These are phyloP conservation scores for Solanum stenotomum DNA, from an alignment of 257 asterid genomes.

Conservation along the genomic window DNA sequence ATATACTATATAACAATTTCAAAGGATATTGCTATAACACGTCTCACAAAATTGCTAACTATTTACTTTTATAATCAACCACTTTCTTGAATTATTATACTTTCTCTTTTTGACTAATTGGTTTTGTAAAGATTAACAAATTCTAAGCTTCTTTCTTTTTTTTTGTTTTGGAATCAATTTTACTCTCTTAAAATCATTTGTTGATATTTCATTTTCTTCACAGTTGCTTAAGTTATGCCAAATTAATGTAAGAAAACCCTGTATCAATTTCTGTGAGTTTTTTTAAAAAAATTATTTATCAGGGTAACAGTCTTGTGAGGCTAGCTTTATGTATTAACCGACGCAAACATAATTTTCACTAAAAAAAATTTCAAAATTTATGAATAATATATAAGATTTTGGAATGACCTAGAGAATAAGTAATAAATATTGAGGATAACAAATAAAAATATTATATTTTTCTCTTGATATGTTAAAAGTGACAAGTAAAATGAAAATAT, in stretches of 20 bases:
- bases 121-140: neutral
- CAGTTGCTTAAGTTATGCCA: neutral
- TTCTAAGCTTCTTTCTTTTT: no score
- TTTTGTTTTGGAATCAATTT: no score
- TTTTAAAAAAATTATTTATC: accelerated
- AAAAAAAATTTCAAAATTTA: no score
- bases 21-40: neutral
- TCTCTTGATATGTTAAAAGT: no score
- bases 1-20: neutral
- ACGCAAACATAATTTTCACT: neutral
- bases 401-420: neutral
- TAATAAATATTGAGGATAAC: neutral
- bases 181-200: neutral
- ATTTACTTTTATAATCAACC: neutral
- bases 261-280: no score
- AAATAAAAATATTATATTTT: no score
- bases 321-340: neutral
- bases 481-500: neutral
- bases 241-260: neutral
- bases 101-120: neutral
- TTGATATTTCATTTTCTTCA: neutral
- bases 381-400: neutral
- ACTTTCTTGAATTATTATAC: neutral
- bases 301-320: neutral
- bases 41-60: neutral